Conservation (phyloP, 352 stramenopile species). For the Thalassiosira mediterranea region DNA sequence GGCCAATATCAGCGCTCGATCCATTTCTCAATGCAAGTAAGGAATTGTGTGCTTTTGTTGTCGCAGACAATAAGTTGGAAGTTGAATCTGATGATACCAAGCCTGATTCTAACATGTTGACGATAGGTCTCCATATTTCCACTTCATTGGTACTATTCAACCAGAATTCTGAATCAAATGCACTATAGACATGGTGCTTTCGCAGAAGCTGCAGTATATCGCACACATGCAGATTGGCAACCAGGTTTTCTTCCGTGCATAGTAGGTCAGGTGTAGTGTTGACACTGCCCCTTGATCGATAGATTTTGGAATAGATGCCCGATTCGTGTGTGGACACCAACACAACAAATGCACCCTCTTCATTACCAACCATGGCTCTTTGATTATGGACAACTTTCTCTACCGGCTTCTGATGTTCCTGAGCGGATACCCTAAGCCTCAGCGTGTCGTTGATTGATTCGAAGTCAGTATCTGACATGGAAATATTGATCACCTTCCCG, state of each 20-base stretch:
- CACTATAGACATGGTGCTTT: slow-evolving; percentile 32
- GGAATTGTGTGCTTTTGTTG: slow-evolving; percentile 24
- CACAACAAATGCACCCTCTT: slow-evolving; percentile 21
- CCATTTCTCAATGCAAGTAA: slow-evolving; percentile 22
- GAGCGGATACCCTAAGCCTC: not conserved
- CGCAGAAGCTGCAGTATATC: slow-evolving; percentile 39
- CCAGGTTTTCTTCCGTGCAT: slow-evolving; percentile 19
- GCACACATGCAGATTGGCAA: slow-evolving; percentile 17
- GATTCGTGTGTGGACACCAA: slow-evolving; percentile 15
- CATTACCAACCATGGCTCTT: not conserved
- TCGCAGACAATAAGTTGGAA: slow-evolving; percentile 1
- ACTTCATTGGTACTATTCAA: slow-evolving; percentile 18
- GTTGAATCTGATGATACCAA: not conserved
- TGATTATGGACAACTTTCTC: slow-evolving; percentile 51
- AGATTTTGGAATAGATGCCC: slow-evolving; percentile 24
- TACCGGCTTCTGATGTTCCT: not conserved
- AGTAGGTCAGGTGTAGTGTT: slow-evolving; percentile 6
- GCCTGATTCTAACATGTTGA: slow-evolving; percentile 19
- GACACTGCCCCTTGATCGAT: slow-evolving; percentile 7
- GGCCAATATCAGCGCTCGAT: slow-evolving; percentile 1
- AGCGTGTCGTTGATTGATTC: slow-evolving; percentile 25
- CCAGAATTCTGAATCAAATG: slow-evolving; percentile 40
- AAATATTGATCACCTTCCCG: slow-evolving; percentile 23
- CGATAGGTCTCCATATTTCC: slow-evolving; percentile 34
- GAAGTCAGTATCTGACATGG: slow-evolving; percentile 32